Evolutionary conservation across 2,329 filamentous ascomycete species (phyloP), one percentile per base, ranked within the genome.

Genomic region (Fonsecaea erecta): DNA sequence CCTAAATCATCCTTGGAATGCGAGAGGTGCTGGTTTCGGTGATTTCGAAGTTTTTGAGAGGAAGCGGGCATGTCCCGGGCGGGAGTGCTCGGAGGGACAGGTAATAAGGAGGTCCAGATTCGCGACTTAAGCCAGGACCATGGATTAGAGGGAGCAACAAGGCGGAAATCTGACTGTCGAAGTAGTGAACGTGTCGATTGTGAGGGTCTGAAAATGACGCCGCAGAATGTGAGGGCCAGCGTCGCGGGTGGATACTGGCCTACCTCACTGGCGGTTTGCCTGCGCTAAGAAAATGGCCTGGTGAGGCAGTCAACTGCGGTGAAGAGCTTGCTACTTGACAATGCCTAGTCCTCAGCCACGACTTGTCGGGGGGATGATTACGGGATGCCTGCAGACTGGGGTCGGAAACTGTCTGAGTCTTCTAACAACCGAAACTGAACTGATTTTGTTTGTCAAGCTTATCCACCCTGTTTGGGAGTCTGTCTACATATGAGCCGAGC

Each of bases 11-110:
- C 69, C 67, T 69, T 69, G 48, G 64, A 62, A 68, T 63, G 65
- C 57, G 65, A 64, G 28, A 74, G 68, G 32, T 56, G 73, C 71
- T 68, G 64, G 62, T 61, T 67, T 70, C 55, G 69, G 69, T 28
- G 40, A 32, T 58, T 58, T 37, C 28, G 40, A 30, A 24, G 43
- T 48, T 51, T 58, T 58, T 58, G 55, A 32, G 55, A 58, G 55
- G 70, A 64, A 75, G 73, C 69, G 74, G 76, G 73, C 79, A 77
- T 67, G 74, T 73, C 63, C 74, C 73, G 43, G 76, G 74, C 53
- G 67, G 67, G 63, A 63, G 43, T 54, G 61, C 62, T 68, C 64
- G 59, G 75, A 78, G 51, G 76, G 73, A 46, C 72, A 75, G 32
- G 54, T 54, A 60, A 57, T 52, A 40, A 65, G 63, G 67, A 65